Evolutionary conservation across 2,329 filamentous ascomycete species (phyloP), one percentile per base, ranked within the genome.

Genomic region (Talaromyces sp.): DNA sequence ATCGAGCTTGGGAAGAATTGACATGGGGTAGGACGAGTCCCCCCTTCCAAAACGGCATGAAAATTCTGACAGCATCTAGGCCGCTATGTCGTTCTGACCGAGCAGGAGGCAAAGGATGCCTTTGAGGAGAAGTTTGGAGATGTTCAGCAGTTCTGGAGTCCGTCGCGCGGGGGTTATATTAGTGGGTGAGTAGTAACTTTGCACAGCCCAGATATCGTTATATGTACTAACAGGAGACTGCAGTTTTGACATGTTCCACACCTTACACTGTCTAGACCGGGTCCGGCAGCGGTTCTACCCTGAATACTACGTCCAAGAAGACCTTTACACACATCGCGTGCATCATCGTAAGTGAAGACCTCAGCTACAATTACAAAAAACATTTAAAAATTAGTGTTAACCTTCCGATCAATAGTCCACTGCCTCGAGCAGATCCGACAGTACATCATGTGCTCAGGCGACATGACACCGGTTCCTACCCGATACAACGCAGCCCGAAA

Each of bases 391-490:
- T 4, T 5, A 33, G 1, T 10, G 2, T 9, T 52, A 17, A 25
- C 19, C 28, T 11, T 10, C 17, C 28, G 11, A n/a, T n/a, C n/a
- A 13, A n/a, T 30, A 57, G 55, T 47, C 25, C 55, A 57, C 55
- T 57, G 55, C 55, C 44, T 57, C 11, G 55, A 57, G 22, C 55
- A 57, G 49, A 30, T 57, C 15, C 55, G 55, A 8, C 55, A 57
- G 13, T 57, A 57, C 39, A 49, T 57, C 39, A 57, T 57, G 55
- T 57, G 55, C 39, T 39, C 55, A 4, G 55, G 55, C 17, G 55
- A 57, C 17, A 57, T 57, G 55, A 47, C 55, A 17, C 55, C 39
- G 1, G 30, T 28, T 17, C 55, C 55, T 6, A 57, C 55, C 6
- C 17, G 33, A n/a, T 57, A 57, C 27, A 44, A 57, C 39, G n/a